Evolutionary conservation across 495 filamentous ascomycete species (phyloP).

Genomic region (Penicillium flavigenum): DNA sequence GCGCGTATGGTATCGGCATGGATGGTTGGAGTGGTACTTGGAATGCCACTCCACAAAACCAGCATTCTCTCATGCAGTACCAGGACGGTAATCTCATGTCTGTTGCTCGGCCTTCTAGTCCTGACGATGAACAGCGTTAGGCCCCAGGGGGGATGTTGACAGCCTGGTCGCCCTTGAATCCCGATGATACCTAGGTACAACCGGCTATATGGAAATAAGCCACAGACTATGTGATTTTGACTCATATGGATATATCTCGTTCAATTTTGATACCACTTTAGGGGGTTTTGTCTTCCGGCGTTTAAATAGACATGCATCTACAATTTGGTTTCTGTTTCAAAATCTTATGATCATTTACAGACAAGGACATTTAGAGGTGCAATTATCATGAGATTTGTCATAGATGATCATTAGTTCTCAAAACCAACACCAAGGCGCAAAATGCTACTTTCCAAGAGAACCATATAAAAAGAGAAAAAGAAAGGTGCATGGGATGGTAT

Average conservation of each 20-base stretch:
- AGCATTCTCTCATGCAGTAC: slow-evolving; percentile 15
- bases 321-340: background rate
- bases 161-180: slow-evolving; percentile 2
- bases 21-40: slow-evolving; percentile 47
- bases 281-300: background rate
- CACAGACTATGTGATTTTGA: background rate
- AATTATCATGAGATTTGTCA: slow-evolving; percentile 19
- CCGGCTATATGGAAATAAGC: slow-evolving; percentile 17
- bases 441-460: slow-evolving; percentile 21
- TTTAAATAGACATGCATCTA: background rate
- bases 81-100: slow-evolving; percentile 13
- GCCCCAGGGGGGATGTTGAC: slow-evolving; percentile 5
- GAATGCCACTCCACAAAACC: slow-evolving; percentile 10
- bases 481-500: slow-evolving; percentile 25
- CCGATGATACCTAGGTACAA: slow-evolving; percentile 13
- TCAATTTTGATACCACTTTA: slow-evolving; percentile 1
- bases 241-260: background rate
- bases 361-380: background rate
- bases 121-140: slow-evolving; percentile 10
- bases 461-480: slow-evolving; percentile 16
- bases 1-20: slow-evolving; percentile 43
- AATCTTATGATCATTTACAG: background rate
- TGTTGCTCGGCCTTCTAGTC: slow-evolving; percentile 15
- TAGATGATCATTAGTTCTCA: slow-evolving; percentile 31
- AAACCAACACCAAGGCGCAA: slow-evolving; percentile 26